Evolutionary conservation across 177 flowering plant species (phyloP).

Genomic region (Telopea speciosissima): DNA sequence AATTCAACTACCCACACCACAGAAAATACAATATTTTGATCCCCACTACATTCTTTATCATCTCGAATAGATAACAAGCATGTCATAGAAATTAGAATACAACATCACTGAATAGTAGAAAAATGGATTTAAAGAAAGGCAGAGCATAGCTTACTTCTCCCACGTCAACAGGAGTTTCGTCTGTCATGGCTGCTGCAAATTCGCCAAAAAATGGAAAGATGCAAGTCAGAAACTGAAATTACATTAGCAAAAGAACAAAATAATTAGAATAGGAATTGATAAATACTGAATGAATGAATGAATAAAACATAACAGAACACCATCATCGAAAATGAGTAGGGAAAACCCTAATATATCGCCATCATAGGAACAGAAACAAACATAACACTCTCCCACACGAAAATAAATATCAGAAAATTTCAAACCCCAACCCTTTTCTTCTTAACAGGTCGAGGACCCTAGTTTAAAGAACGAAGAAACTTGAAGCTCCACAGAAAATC

Average conservation of each 20-base stretch:
- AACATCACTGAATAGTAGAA: background rate
- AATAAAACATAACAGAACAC: background rate
- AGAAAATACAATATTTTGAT: no score
- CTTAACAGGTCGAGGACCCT: no score
- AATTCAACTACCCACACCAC: background rate
- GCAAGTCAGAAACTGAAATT: background rate
- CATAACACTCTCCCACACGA: background rate
- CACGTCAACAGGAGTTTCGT: constrained; percentile 22
- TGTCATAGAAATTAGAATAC: background rate
- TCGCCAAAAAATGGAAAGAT: background rate
- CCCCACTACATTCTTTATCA: background rate
- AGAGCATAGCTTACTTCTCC: constrained; percentile 23
- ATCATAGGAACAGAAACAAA: background rate
- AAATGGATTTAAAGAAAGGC: background rate
- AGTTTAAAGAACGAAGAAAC: no score
- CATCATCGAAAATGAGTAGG: background rate
- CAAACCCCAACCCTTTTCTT: no score
- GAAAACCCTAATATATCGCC: background rate
- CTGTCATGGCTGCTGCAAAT: constrained; percentile 24
- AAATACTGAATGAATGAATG: background rate
- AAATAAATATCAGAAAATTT: no score
- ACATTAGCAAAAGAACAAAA: no score
- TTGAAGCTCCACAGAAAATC: no score
- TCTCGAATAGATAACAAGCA: no score
- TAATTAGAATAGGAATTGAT: no score